These are phyloP conservation scores for Gynostemma pentaphyllum DNA, from an alignment of 306 rosid species.

Conservation along the genomic window DNA sequence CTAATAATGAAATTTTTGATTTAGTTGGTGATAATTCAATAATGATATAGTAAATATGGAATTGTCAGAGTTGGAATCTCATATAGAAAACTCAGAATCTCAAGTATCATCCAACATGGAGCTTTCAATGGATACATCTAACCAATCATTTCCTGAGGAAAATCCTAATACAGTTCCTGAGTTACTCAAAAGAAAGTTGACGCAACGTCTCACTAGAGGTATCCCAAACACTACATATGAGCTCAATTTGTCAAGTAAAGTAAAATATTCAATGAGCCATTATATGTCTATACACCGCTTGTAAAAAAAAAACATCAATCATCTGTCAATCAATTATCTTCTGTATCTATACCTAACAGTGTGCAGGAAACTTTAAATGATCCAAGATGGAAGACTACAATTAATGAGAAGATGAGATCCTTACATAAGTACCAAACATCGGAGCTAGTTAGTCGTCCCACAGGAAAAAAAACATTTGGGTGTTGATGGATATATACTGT, in stretches of 20 bases:
- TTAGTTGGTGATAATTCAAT: too few species aligned
- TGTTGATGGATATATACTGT: too few species aligned
- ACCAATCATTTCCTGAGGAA: too few species aligned
- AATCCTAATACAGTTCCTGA: neutral
- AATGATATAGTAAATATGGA: too few species aligned
- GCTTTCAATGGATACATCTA: too few species aligned
- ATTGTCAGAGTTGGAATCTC: too few species aligned
- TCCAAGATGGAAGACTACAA: neutral
- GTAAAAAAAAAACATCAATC: too few species aligned
- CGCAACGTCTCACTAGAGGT: neutral
- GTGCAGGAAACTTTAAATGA: neutral
- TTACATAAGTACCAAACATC: neutral
- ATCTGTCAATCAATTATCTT: neutral
- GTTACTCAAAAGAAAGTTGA: neutral
- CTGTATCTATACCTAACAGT: neutral
- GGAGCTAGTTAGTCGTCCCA: neutral
- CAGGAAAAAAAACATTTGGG: neutral
- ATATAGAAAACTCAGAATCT: too few species aligned
- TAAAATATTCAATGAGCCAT: neutral
- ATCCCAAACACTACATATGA: neutral
- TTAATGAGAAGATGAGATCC: neutral
- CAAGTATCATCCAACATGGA: too few species aligned
- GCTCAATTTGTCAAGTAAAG: neutral
- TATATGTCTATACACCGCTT: neutral
- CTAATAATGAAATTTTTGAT: too few species aligned